A percentile compares a stretch with the other conserved stretches of the same genome.
Evolutionary conservation across 1,284 basidiomycete genomes (phyloP).

Genomic region (Cystobasidiaceae sp.): DNA sequence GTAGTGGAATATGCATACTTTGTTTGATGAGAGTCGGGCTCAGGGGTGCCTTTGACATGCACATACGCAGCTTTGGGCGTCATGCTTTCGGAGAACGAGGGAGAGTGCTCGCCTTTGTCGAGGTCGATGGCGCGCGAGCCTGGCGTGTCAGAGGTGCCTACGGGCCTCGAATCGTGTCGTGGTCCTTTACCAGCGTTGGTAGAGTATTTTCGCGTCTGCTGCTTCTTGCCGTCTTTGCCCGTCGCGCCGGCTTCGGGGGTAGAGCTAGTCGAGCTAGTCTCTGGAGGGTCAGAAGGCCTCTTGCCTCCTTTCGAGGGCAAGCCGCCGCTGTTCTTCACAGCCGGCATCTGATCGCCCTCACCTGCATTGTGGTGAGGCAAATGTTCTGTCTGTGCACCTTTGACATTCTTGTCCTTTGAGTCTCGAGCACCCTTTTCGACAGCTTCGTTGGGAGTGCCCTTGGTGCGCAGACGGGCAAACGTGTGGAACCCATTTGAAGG

Average conservation of each 20-base stretch:
- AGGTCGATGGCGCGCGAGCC: slow-evolving; percentile 29
- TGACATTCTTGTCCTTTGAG: slow-evolving; percentile 15
- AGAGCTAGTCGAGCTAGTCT: background rate
- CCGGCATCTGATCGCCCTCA: slow-evolving; percentile 27
- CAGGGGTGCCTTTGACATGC: slow-evolving; percentile 17
- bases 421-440: slow-evolving; percentile 28
- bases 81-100: slow-evolving; percentile 11
- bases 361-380: slow-evolving; percentile 23
- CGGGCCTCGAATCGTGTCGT: background rate
- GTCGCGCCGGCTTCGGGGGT: background rate
- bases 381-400: slow-evolving; percentile 18
- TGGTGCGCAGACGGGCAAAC: background rate
- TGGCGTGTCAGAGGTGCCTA: slow-evolving; percentile 12
- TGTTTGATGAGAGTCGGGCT: slow-evolving; percentile 22
- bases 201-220: background rate
- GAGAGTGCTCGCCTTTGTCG: slow-evolving; percentile 16
- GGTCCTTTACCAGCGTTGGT: slow-evolving; percentile 15
- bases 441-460: slow-evolving; percentile 1
- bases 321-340: slow-evolving; percentile 22
- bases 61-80: slow-evolving; percentile 9
- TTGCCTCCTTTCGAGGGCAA: slow-evolving; percentile 16
- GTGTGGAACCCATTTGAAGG: slow-evolving; percentile 24
- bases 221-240: background rate
- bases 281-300: background rate
- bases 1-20: slow-evolving; percentile 14